Evolutionary conservation across 2,329 filamentous ascomycete genomes (phyloP).

Genomic region (Neofusicoccum ribis): DNA sequence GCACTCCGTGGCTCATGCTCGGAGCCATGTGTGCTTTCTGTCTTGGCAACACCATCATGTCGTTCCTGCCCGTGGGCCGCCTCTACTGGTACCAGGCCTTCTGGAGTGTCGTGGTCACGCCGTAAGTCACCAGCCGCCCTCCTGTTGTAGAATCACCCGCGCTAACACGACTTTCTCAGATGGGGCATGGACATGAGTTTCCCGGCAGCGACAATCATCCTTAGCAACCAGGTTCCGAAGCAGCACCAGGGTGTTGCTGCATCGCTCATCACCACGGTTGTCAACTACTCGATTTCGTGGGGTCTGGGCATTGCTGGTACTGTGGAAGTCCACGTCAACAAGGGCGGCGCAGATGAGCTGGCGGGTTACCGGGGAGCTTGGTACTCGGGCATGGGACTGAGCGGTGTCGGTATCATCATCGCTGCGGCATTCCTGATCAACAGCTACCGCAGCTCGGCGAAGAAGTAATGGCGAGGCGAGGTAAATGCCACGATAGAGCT

Average conservation of each 20-base stretch:
- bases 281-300: slow-evolving; percentile 46
- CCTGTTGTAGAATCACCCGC: too few species aligned
- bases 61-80: slow-evolving; percentile 42
- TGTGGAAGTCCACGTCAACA: slow-evolving; percentile 41
- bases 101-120: slow-evolving; percentile 33
- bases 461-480: not conserved
- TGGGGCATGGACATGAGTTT: slow-evolving; percentile 48
- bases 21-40: slow-evolving; percentile 33
- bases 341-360: slow-evolving; percentile 36
- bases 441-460: slow-evolving; percentile 21
- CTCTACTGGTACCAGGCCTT: slow-evolving; percentile 46
- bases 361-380: slow-evolving; percentile 41
- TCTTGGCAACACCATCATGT: slow-evolving; percentile 41
- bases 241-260: slow-evolving; percentile 46
- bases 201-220: slow-evolving; percentile 42
- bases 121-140: slow-evolving; percentile 1
- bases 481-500: not conserved
- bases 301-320: slow-evolving; percentile 46
- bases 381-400: slow-evolving; percentile 41
- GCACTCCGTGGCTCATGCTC: slow-evolving; percentile 34
- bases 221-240: slow-evolving; percentile 39
- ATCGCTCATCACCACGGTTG: slow-evolving; percentile 41
- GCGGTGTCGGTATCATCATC: slow-evolving; percentile 30
- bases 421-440: slow-evolving; percentile 30
- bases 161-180: not conserved